phyloP scores from a whole-genome alignment of 2,329 filamentous ascomycete genomes.

The Neodidymelliopsis sp. region DNA sequence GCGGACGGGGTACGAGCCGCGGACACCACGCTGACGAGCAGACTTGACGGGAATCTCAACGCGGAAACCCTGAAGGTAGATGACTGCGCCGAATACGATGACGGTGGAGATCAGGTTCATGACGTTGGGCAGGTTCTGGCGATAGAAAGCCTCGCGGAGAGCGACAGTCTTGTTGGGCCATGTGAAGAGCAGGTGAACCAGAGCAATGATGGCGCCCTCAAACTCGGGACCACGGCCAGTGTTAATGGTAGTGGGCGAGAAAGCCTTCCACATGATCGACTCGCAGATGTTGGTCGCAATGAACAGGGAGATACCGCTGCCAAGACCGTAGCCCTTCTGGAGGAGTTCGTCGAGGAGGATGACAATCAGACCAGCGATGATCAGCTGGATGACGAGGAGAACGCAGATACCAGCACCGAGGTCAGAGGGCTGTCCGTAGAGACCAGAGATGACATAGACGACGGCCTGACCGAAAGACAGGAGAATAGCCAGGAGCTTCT shows the following conservation, averaged over 20 bases:
- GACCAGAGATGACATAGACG: slow-evolving; percentile 92
- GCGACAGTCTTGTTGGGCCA: slow-evolving; percentile 99
- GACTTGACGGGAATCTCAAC: slow-evolving; percentile 99
- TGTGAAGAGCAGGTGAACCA: slow-evolving; percentile 97
- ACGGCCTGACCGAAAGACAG: slow-evolving; percentile 97
- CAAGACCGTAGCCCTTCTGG: slow-evolving; percentile 98
- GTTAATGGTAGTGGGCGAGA: slow-evolving; percentile 99
- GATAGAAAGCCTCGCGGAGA: slow-evolving; percentile 98
- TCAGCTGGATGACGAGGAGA: slow-evolving; percentile 95
- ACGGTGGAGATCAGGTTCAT: slow-evolving; percentile 97
- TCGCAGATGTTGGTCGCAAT: slow-evolving; percentile 99
- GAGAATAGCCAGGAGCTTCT: slow-evolving; percentile 92
- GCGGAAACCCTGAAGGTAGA: slow-evolving; percentile 99
- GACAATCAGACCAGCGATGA: slow-evolving; percentile 96
- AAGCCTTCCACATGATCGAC: slow-evolving; percentile 99
- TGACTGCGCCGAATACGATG: slow-evolving; percentile 93
- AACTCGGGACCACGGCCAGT: slow-evolving; percentile 99
- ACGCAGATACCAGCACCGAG: slow-evolving; percentile 98
- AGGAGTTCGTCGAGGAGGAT: slow-evolving; percentile 98
- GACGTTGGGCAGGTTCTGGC: slow-evolving; percentile 98
- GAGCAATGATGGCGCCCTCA: slow-evolving; percentile 95
- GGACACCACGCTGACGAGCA: slow-evolving; percentile 96
- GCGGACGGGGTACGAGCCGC: slow-evolving; percentile 96
- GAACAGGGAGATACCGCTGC: slow-evolving; percentile 98
- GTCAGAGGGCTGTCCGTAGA: slow-evolving; percentile 95